Evolutionary conservation across 345 rosid genomes (phyloP).

Genomic region (Lagerstroemia speciosa): DNA sequence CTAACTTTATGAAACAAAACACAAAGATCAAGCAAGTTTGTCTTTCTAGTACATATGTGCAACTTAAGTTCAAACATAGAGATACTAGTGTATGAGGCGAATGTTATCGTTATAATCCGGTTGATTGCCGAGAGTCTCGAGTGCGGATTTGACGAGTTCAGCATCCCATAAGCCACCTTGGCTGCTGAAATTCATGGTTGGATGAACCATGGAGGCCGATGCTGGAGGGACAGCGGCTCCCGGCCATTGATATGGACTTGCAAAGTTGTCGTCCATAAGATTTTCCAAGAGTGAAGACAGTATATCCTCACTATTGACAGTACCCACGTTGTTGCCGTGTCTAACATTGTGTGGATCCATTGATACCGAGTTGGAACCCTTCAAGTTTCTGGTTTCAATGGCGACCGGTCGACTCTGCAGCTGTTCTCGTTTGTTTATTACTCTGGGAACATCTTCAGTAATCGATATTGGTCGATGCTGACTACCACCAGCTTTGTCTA

Average conservation of each 20-base stretch:
- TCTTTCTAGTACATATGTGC: neutral
- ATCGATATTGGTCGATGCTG: neutral
- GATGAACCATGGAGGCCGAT: neutral
- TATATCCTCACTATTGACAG: slow-evolving; percentile 37
- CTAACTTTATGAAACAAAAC: too few relatives aligned
- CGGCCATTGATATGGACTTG: slow-evolving; percentile 2
- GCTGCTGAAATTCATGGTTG: neutral
- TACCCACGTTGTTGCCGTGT: slow-evolving; percentile 19
- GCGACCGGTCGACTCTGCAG: neutral
- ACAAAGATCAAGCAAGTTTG: neutral
- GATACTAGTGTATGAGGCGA: neutral
- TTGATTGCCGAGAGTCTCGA: slow-evolving; percentile 4
- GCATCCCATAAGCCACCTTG: slow-evolving; percentile 5
- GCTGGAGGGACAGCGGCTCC: neutral
- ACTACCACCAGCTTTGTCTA: neutral
- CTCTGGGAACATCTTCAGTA: neutral
- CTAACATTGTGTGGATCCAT: neutral
- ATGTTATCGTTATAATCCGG: neutral
- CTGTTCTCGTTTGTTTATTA: neutral
- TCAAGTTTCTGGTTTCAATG: neutral
- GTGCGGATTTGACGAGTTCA: neutral
- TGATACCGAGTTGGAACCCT: neutral
- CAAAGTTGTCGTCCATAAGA: slow-evolving; percentile 34
- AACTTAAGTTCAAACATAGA: neutral
- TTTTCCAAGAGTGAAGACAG: slow-evolving; percentile 64